Evolutionary conservation across 345 rosid genomes (phyloP), one percentile per base, ranked within the genome.

Genomic region (Lumnitzera racemosa): DNA sequence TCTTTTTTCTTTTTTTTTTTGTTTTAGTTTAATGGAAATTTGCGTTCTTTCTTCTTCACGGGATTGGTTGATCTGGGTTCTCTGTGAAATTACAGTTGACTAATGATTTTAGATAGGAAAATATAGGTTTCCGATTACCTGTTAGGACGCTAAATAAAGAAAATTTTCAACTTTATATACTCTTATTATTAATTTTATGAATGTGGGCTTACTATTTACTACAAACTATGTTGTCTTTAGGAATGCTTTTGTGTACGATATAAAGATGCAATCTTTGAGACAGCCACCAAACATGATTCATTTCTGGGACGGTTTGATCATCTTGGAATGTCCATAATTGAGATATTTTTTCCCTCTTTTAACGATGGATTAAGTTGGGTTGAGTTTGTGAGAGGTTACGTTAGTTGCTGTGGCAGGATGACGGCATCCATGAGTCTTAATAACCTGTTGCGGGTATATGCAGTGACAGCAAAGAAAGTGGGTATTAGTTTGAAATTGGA

Each of bases 381-480:
- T 36, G 95, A 83, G 62, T 86, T 89, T 69, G 77, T 84, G 31
- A 79, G 63, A 68, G 97, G 97, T 41, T 94, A 81, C 65, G 79
- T 86, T 24, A 83, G 75, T 61, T 94, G 86, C 58, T 87, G 99
- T 46, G 95, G 90, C 31, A 85, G 91, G 74, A 78, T 85, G 91
- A 72, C 86, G 5, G 67, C 80, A 5, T 87, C 90, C 0, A 67
- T 67, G 74, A 67, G 79, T 7, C 76, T 85, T 31, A 70, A 71
- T 63, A 69, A 66, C 7, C 55, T 90, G 82, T 62, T 94, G 78
- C 84, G 90, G 63, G 41, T 87, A 14, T 80, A 78, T 49, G 50
- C 69, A 15, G 47, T 61, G 46, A 59, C 84, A 5, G 57, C 63
- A 46, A 62, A 53, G 56, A 80, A 70, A 49, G 72, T 81, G 0